Evolutionary conservation across 2,329 filamentous ascomycete genomes (phyloP).

Genomic region (Aspergillus texensis): DNA sequence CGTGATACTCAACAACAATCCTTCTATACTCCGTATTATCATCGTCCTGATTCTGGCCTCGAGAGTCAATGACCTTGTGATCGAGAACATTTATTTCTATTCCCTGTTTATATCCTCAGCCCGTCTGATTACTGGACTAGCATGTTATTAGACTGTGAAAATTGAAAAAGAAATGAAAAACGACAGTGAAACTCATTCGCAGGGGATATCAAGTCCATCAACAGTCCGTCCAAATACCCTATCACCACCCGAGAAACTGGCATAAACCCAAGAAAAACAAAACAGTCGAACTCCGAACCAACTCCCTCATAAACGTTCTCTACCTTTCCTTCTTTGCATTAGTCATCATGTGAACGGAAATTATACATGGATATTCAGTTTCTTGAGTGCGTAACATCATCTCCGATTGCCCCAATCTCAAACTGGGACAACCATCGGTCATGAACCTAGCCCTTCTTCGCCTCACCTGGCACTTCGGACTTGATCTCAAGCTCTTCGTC

Average conservation of each 20-base stretch:
- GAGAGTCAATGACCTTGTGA: background rate
- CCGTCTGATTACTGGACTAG: background rate
- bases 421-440: background rate
- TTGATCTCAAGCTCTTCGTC: constrained; percentile 3
- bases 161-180: constrained; percentile 10
- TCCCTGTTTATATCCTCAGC: background rate
- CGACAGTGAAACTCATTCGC: constrained; percentile 10
- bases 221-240: background rate
- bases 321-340: background rate
- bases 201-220: constrained; percentile 6
- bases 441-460: constrained; percentile 1
- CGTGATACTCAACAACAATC: background rate
- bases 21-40: too few relatives aligned
- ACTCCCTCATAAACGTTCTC: constrained; percentile 1
- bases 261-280: background rate
- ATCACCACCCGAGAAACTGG: background rate
- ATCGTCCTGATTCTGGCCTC: too few relatives aligned
- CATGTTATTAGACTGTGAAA: background rate
- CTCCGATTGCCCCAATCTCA: background rate
- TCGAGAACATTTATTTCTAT: background rate
- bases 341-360: constrained; percentile 1
- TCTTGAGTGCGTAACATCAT: constrained; percentile 3
- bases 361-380: constrained; percentile 1
- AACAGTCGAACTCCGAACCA: background rate
- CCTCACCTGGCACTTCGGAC: background rate